Evolutionary conservation across 2,329 filamentous ascomycete species (phyloP).

Genomic region (Xylaria sp.): DNA sequence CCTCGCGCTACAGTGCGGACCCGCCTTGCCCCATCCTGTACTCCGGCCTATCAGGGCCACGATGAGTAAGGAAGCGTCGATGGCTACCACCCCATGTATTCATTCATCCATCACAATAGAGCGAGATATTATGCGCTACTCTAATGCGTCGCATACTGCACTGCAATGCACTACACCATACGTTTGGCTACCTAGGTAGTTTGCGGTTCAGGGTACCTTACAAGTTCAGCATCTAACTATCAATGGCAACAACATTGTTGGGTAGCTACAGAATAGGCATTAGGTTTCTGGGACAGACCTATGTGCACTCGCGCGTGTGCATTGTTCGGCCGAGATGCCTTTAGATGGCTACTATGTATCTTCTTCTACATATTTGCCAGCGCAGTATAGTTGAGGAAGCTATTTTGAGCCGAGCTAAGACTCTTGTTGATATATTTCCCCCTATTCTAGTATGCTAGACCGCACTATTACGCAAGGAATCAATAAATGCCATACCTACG

Average conservation of each 20-base stretch:
- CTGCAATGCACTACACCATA: neutral
- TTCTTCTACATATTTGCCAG: too few species aligned
- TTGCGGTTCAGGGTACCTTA: neutral
- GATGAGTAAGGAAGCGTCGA: slow-evolving; percentile 21
- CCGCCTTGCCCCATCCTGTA: slow-evolving; percentile 21
- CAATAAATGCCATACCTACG: neutral
- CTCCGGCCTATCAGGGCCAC: slow-evolving; percentile 25
- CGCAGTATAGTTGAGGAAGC: neutral
- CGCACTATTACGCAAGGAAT: neutral
- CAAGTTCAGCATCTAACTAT: neutral
- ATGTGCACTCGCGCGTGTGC: neutral
- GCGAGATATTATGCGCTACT: slow-evolving; percentile 12
- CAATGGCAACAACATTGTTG: neutral
- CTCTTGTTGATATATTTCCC: neutral
- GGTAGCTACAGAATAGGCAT: neutral
- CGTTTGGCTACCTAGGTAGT: neutral
- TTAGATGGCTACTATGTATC: neutral
- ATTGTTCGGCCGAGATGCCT: slow-evolving; percentile 8
- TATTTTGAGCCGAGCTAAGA: neutral
- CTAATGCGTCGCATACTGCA: neutral
- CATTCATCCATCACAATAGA: neutral
- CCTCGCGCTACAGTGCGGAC: slow-evolving; percentile 39
- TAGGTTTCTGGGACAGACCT: neutral
- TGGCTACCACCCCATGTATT: neutral
- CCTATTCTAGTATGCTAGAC: neutral